Evolutionary conservation across 202 grass and related monocot species (phyloP).

Genomic region (Bolboschoenoplectus hybrid): DNA sequence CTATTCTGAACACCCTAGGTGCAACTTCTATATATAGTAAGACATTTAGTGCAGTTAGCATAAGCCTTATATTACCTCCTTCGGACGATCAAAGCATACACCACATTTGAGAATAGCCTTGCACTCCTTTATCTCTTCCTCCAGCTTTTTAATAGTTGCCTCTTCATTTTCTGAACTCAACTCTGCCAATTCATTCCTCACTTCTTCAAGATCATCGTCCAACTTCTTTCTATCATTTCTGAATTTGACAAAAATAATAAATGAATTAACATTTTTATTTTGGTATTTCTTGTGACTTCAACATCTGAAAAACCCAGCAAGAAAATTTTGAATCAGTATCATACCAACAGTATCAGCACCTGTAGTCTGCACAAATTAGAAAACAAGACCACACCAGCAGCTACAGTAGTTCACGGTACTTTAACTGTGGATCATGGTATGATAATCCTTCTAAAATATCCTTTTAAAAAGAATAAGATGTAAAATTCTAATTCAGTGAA

Average conservation of each 20-base stretch:
- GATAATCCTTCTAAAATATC: neutral
- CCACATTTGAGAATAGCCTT: constrained; percentile 93
- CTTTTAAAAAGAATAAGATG: constrained; percentile 6
- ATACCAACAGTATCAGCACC: neutral
- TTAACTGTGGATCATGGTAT: neutral
- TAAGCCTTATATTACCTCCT: constrained; percentile 62
- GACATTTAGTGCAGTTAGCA: neutral
- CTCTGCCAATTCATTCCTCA: constrained; percentile 83
- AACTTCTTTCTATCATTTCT: constrained; percentile 86
- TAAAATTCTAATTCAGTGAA: neutral
- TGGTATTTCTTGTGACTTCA: constrained; percentile 19
- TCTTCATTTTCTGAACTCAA: constrained; percentile 83
- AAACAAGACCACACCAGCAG: neutral
- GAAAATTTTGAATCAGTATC: neutral
- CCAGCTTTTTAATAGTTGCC: constrained; percentile 77
- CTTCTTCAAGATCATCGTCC: constrained; percentile 75
- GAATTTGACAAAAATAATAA: constrained; percentile 41
- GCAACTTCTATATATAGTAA: neutral
- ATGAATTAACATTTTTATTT: neutral
- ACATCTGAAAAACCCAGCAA: neutral
- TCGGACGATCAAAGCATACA: constrained; percentile 92
- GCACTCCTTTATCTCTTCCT: constrained; percentile 93
- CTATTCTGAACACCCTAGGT: neutral
- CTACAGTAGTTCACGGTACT: neutral
- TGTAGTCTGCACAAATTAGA: neutral